These are phyloP conservation scores for Kwoniella newhampshirensis DNA, from an alignment of 768 basidiomycete genomes.

Conservation along the genomic window DNA sequence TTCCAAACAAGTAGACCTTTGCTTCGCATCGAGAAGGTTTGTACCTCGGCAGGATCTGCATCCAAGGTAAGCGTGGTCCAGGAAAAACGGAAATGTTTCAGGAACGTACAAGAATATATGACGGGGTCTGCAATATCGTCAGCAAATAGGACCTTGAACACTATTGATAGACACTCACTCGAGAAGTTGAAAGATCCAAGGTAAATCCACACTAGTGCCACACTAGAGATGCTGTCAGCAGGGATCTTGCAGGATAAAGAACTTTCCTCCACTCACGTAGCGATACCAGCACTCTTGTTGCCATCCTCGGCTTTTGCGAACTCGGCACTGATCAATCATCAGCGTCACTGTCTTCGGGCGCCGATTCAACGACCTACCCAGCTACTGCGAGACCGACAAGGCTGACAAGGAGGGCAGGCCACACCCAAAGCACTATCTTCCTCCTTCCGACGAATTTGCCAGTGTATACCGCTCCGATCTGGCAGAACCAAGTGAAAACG, in stretches of 20 bases:
- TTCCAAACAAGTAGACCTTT: slow-evolving; percentile 55
- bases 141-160: not conserved
- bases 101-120: slow-evolving; percentile 6
- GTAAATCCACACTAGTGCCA: slow-evolving; percentile 52
- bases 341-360: not conserved
- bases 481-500: slow-evolving; percentile 51
- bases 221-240: slow-evolving; percentile 1
- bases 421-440: slow-evolving; percentile 50
- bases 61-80: too few species aligned
- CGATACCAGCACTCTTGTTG: slow-evolving; percentile 41
- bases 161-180: slow-evolving; percentile 19
- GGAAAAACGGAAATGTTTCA: not conserved
- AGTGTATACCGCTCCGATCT: slow-evolving; percentile 47
- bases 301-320: slow-evolving; percentile 36
- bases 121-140: not conserved
- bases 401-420: slow-evolving; percentile 47
- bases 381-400: slow-evolving; percentile 49
- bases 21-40: slow-evolving; percentile 53
- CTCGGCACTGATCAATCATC: slow-evolving; percentile 35
- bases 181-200: slow-evolving; percentile 52
- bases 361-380: slow-evolving; percentile 19
- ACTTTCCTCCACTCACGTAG: slow-evolving; percentile 19
- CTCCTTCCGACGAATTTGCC: slow-evolving; percentile 50
- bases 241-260: not conserved
- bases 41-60: slow-evolving; percentile 50